These are phyloP conservation scores for Pugionium cornutum DNA, from an alignment of 345 rosid genomes.

Conservation along the genomic window DNA sequence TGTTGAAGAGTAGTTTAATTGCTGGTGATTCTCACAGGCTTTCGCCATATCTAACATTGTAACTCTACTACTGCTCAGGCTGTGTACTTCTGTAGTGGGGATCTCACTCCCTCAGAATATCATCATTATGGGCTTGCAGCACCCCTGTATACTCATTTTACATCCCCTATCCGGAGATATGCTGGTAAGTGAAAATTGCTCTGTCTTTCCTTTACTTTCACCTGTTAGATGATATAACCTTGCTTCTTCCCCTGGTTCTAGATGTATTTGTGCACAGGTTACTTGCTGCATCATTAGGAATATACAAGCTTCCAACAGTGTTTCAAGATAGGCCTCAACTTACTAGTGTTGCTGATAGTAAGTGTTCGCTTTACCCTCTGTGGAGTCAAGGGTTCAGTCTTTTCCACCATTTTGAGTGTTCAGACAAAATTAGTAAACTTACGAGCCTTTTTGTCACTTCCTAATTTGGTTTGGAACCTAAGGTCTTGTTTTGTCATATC, in stretches of 20 bases:
- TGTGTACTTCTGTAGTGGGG: conserved; percentile 97
- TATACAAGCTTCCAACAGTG: conserved; percentile 79
- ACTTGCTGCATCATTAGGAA: conserved; percentile 93
- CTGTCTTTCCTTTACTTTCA: conserved; percentile 16
- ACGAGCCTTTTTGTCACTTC: neutral
- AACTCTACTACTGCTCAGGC: conserved; percentile 55
- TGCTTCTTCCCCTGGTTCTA: conserved; percentile 43
- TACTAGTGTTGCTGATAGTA: conserved; percentile 88
- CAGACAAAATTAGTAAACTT: neutral
- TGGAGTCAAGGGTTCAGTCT: neutral
- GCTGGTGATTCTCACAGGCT: conserved; percentile 11
- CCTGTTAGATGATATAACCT: conserved; percentile 30
- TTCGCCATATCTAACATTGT: conserved; percentile 24
- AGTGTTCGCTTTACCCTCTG: conserved; percentile 38
- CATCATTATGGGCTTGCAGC: conserved; percentile 97
- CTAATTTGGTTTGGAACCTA: conserved; percentile 13
- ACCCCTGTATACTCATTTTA: conserved; percentile 91
- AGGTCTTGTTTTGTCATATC: conserved; percentile 10
- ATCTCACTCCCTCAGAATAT: conserved; percentile 86
- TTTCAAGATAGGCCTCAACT: conserved; percentile 83
- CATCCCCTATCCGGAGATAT: conserved; percentile 95
- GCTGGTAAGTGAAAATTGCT: conserved; percentile 59
- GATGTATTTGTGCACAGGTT: conserved; percentile 95
- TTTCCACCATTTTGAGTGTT: neutral
- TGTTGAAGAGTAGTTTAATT: conserved; percentile 17